Base-by-base conservation (phyloP, 1,284 basidiomycete species). In the Austroboletus niveus region DNA sequence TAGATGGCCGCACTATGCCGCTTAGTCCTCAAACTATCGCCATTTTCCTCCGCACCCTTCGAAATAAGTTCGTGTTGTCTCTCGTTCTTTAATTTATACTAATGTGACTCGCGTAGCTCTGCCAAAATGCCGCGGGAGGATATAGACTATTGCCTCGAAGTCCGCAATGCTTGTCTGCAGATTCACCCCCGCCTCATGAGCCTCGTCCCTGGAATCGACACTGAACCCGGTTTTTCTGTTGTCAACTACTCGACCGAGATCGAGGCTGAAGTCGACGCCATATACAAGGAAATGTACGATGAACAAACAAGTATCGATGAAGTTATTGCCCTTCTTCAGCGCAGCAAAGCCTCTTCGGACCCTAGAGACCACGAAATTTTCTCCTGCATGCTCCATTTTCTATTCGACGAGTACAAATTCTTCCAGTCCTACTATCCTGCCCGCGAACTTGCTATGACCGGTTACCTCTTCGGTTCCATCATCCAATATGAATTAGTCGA, bases 371-470 rank as follows among this genome's bases (percentile, higher is more conserved):
- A 95, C 68, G 93, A 99, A 74, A 85, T 98, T 54, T 98, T 99
- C 68, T 97, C 95, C 12, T 98, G 95, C 80, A 96, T 98, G 84
- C 85, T 99, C 47, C 95, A 98, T 75, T 97, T 98, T 75, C 84
- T 99, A 49, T 99, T 99, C 72, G 97, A 99, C 82, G 97, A 99
- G 76, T 98, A 98, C 83, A 94, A 95, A 67, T 99, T 98, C 78
- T 98, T 99, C 83, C 93, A 97, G 68, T 90, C 92, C 47, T 94
- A 82, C 68, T 96, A 99, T 66, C 97, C 97, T 14, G 81, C 91
- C 30, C 91, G 94, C 56, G 94, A 99, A 74, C 81, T 99, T 44
- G 86, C 88, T 42, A 94, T 99, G 85, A 99, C 97, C 1, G 97
- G 92, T 45, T 90, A 94, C 63, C 82, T 99, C 34, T 99, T 99